Evolutionary conservation across 768 basidiomycete species (phyloP), one percentile per base, ranked within the genome.

Genomic region (Kwoniella botswanensis): DNA sequence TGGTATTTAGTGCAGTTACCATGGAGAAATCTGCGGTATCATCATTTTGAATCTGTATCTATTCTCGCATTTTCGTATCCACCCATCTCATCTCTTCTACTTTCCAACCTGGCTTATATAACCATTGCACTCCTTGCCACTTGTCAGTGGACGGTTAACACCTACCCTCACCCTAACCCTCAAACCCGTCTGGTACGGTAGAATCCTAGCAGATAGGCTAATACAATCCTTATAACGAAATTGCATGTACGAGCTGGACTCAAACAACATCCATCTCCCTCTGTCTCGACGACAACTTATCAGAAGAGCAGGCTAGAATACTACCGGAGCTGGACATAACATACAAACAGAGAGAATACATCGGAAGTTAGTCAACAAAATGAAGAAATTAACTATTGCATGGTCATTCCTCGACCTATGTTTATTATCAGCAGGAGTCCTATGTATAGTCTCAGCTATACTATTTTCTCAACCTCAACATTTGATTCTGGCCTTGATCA

Each of bases 401-500:
- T 95, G 92, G 91, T 88, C 86, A 26, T 87, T 89, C 82, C 86
- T 94, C 72, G 91, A 90, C 84, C 68, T 90, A 65, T 86, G 86
- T 71, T 87, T 95, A 59, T 86, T 94, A 58, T 88, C 85, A n/a
- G 89, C 91, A 13, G 93, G 91, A 55, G 84, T 86, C 53, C 70
- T 93, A 63, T 84, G 89, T 13, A 84, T 94, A 69, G 86, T 87
- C 53, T 84, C 93, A 59, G 91, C 92, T 18, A 84, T 93, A 67
- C 78, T 91, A 44, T 94, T 91, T 91, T 87, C 88, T 64, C 84
- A 85, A 55, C 87, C 89, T 9, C 87, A 91, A 76, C 79, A 76
- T 24, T 22, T 91, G n/a, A 84, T 94, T 68, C 85, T 91, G 83
- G 92, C 93, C 80, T 63, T 74, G 10, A 63, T 68, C 11, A n/a